Conservation (phyloP, 495 filamentous ascomycete species). For the Aspergillus hancockii region DNA sequence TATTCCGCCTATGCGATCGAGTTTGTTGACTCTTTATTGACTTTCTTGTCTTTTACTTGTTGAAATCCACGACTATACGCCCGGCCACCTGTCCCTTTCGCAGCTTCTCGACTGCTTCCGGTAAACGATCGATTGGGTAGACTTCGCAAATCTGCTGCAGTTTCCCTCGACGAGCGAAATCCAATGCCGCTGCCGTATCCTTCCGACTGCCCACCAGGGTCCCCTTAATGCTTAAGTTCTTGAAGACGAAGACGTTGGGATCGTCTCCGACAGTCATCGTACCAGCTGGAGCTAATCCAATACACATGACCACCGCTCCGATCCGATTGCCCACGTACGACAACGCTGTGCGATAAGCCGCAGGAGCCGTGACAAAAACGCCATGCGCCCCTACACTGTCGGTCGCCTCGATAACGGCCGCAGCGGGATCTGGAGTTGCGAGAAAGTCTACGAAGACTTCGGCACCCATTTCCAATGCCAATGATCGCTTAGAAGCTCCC, state of each 20-base stretch:
- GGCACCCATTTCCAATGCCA: conserved; percentile 49
- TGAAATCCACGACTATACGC: conserved; percentile 52
- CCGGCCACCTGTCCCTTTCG: conserved; percentile 47
- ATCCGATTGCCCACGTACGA: conserved; percentile 43
- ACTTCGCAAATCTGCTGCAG: conserved; percentile 44
- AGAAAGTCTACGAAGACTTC: conserved; percentile 54
- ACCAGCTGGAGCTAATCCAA: conserved; percentile 35
- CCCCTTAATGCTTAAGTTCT: conserved; percentile 47
- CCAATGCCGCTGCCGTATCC: conserved; percentile 45
- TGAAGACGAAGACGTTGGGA: conserved; percentile 42
- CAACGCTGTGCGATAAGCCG: conserved; percentile 43
- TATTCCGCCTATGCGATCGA: no score
- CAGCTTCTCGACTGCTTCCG: conserved; percentile 42
- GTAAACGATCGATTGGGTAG: conserved; percentile 39
- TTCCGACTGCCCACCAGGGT: conserved; percentile 49
- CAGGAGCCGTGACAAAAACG: conserved; percentile 51
- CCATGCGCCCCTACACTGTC: conserved; percentile 52
- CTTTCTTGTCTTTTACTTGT: conserved; percentile 18
- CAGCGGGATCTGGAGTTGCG: conserved; percentile 33
- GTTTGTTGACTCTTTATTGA: no score
- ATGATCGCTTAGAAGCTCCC: conserved; percentile 39
- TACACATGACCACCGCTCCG: conserved; percentile 49
- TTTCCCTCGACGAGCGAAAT: conserved; percentile 48
- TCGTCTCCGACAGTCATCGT: conserved; percentile 39
- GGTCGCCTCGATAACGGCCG: conserved; percentile 40